Evolutionary conservation across 192 early-diverging fungal species (phyloP).

Genomic region (Gamsiella multidivaricata): DNA sequence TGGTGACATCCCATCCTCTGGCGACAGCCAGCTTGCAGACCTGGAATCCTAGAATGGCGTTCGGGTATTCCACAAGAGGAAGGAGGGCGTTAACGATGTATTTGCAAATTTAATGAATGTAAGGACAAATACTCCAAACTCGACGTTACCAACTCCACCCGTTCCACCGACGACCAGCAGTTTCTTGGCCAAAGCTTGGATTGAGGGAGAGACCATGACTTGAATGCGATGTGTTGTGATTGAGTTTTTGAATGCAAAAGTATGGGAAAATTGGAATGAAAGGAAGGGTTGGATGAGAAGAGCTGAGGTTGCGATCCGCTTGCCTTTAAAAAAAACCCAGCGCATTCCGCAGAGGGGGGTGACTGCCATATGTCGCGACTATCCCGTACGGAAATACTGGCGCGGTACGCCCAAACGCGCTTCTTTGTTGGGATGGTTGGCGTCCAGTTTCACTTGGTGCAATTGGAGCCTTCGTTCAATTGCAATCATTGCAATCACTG

Average conservation of each 20-base stretch:
- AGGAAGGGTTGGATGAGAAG: neutral
- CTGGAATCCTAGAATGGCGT: slow-evolving; percentile 49
- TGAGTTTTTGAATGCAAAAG: neutral
- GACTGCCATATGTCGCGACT: no score
- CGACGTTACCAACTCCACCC: slow-evolving; percentile 32
- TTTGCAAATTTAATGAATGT: no score
- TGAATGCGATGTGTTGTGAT: neutral
- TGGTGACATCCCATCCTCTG: slow-evolving; percentile 62
- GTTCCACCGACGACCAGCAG: slow-evolving; percentile 49
- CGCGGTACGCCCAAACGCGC: no score
- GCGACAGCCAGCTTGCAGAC: slow-evolving; percentile 59
- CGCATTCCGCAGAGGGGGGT: no score
- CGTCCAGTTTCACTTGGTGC: no score
- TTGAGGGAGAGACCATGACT: slow-evolving; percentile 45
- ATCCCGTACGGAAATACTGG: no score
- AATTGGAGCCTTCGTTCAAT: no score
- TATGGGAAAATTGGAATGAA: no score
- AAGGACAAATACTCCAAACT: neutral
- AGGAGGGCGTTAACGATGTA: neutral
- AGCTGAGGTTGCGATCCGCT: no score
- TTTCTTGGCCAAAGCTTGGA: slow-evolving; percentile 48
- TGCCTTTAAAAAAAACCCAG: no score
- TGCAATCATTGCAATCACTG: no score
- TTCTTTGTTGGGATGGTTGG: no score
- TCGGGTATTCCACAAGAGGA: neutral